These are phyloP conservation scores for Daldinia loculata DNA, from an alignment of 495 filamentous ascomycete species.

Conservation along the genomic window DNA sequence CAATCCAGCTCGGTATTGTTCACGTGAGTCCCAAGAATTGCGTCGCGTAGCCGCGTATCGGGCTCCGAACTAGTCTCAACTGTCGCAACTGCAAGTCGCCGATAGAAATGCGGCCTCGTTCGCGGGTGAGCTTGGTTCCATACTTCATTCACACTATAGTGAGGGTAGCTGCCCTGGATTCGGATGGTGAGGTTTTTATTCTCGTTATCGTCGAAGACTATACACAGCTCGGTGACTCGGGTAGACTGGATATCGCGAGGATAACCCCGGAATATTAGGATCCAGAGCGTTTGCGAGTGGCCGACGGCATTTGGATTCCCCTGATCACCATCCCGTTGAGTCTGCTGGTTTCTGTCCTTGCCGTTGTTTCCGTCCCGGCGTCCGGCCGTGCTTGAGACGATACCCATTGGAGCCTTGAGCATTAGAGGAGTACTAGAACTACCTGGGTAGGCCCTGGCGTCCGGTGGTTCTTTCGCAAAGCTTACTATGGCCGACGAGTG, in stretches of 20 bases:
- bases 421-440: constrained; percentile 27
- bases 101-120: constrained; percentile 44
- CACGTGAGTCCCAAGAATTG: constrained; percentile 42
- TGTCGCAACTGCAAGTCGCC: constrained; percentile 45
- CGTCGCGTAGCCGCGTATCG: constrained; percentile 41
- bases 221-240: constrained; percentile 44
- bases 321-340: constrained; percentile 9
- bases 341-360: constrained; percentile 28
- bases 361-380: constrained; percentile 30
- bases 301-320: constrained; percentile 12
- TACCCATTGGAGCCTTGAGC: constrained; percentile 38
- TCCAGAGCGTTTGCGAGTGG: constrained; percentile 41
- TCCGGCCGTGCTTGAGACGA: constrained; percentile 37
- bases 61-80: constrained; percentile 38
- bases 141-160: constrained; percentile 39
- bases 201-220: constrained; percentile 46
- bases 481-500: constrained; percentile 18
- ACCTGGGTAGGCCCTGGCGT: constrained; percentile 16
- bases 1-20: constrained; percentile 45
- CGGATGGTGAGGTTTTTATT: constrained; percentile 44
- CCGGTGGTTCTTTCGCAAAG: constrained; percentile 21
- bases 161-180: constrained; percentile 43
- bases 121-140: constrained; percentile 44
- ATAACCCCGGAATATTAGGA: constrained; percentile 41
- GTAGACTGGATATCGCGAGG: constrained; percentile 46